Conservation (phyloP, 2,329 filamentous ascomycete species). For the Metarhizium sp. region DNA sequence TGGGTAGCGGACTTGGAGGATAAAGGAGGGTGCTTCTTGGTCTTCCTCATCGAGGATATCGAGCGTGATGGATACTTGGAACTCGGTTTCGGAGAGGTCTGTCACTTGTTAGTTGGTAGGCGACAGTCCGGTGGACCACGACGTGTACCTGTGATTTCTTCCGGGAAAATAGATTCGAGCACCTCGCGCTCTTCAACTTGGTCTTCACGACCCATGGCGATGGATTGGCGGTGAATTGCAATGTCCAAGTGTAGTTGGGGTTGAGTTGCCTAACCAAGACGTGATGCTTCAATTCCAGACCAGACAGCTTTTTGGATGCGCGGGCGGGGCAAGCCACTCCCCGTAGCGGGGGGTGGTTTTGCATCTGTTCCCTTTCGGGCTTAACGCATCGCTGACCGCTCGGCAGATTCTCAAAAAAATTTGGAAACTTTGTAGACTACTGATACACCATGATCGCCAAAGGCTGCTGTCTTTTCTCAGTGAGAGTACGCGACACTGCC, state of each 20-base stretch:
- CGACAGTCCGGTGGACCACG: not conserved
- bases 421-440: not conserved
- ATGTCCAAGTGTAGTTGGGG: not conserved
- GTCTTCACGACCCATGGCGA: constrained; percentile 64
- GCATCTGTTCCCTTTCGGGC: constrained; percentile 10
- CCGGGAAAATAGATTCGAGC: constrained; percentile 94
- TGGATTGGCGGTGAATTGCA: not conserved
- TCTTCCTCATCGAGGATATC: constrained; percentile 61
- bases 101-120: constrained; percentile 4
- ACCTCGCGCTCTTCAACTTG: constrained; percentile 95
- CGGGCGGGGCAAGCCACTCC: constrained; percentile 4
- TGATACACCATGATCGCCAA: not conserved
- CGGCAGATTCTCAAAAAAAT: constrained; percentile 21
- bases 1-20: constrained; percentile 84
- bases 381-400: constrained; percentile 23
- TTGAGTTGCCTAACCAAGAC: not conserved
- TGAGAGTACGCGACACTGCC: not conserved
- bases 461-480: not conserved
- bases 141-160: constrained; percentile 78
- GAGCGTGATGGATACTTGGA: constrained; percentile 75
- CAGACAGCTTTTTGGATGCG: not conserved
- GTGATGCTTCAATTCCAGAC: not conserved
- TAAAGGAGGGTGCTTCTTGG: constrained; percentile 57
- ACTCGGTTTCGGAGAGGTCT: constrained; percentile 89
- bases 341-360: constrained; percentile 14